Evolutionary conservation across 352 stramenopile genomes (phyloP).

Genomic region (Phytophthora multivora): DNA sequence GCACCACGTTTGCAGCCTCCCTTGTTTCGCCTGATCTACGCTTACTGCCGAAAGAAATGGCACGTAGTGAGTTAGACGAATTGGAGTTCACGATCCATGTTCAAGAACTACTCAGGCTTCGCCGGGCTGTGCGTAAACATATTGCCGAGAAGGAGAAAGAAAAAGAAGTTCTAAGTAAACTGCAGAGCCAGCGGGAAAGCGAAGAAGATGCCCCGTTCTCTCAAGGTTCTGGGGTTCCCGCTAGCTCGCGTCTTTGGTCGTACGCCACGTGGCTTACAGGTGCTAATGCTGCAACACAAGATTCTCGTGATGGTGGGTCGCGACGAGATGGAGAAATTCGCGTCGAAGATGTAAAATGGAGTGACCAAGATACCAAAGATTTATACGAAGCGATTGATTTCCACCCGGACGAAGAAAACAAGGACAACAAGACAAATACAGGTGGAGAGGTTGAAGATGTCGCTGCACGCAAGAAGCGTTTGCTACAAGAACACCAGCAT

Average conservation of each 20-base stretch:
- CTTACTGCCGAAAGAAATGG: conserved; percentile 54
- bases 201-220: background rate
- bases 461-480: conserved; percentile 20
- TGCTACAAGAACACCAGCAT: conserved; percentile 53
- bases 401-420: conserved; percentile 50
- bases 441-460: conserved; percentile 32
- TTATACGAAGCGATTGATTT: conserved; percentile 86
- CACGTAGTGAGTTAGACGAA: conserved; percentile 57
- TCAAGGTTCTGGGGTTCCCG: conserved; percentile 29
- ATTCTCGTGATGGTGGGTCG: conserved; percentile 1
- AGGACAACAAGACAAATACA: conserved; percentile 18
- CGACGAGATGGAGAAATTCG: conserved; percentile 17
- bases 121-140: conserved; percentile 51
- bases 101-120: conserved; percentile 69
- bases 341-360: conserved; percentile 74
- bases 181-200: conserved; percentile 33
- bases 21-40: conserved; percentile 49
- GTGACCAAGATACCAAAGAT: conserved; percentile 82
- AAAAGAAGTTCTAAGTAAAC: conserved; percentile 34
- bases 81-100: conserved; percentile 76
- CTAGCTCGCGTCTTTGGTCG: conserved; percentile 64
- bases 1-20: conserved; percentile 33
- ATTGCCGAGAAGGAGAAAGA: conserved; percentile 49
- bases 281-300: conserved; percentile 17
- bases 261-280: conserved; percentile 77